Percentiles rank a stretch among this genome's conserved stretches.
Conservation (phyloP, 441 rosid species). For the Euphorbia celastroides region DNA sequence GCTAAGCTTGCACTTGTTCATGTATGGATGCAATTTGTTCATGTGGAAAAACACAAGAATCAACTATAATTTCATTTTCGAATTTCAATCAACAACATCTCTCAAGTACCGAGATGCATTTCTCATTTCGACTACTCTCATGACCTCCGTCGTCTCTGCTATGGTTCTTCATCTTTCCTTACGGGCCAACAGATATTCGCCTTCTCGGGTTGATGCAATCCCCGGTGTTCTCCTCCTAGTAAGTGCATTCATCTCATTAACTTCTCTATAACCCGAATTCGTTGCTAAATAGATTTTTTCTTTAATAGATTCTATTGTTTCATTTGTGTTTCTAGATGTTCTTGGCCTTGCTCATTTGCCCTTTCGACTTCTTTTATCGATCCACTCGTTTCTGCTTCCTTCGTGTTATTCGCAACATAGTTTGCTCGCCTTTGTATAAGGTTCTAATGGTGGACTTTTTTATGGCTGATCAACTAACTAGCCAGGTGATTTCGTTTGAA, state of each 20-base stretch:
- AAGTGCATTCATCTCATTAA: background rate
- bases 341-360: slow-evolving; percentile 64
- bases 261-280: background rate
- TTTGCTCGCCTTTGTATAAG: slow-evolving; percentile 88
- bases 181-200: slow-evolving; percentile 57
- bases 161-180: slow-evolving; percentile 83
- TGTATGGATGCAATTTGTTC: slow-evolving; percentile 91
- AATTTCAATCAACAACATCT: slow-evolving; percentile 72
- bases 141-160: slow-evolving; percentile 80
- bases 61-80: slow-evolving; percentile 86
- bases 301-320: background rate
- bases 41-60: slow-evolving; percentile 88
- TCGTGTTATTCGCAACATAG: slow-evolving; percentile 62
- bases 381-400: slow-evolving; percentile 86
- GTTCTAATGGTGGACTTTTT: slow-evolving; percentile 93
- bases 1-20: slow-evolving; percentile 90
- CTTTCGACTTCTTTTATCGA: slow-evolving; percentile 72
- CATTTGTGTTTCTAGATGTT: slow-evolving; percentile 50
- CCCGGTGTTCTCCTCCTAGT: slow-evolving; percentile 89
- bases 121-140: slow-evolving; percentile 76
- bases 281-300: background rate
- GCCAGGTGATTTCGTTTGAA: slow-evolving; percentile 55
- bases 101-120: slow-evolving; percentile 92
- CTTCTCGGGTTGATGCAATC: slow-evolving; percentile 66
- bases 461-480: slow-evolving; percentile 98